Conservation (phyloP, 116 monocot species). For the Dioscorea cayenensis region DNA sequence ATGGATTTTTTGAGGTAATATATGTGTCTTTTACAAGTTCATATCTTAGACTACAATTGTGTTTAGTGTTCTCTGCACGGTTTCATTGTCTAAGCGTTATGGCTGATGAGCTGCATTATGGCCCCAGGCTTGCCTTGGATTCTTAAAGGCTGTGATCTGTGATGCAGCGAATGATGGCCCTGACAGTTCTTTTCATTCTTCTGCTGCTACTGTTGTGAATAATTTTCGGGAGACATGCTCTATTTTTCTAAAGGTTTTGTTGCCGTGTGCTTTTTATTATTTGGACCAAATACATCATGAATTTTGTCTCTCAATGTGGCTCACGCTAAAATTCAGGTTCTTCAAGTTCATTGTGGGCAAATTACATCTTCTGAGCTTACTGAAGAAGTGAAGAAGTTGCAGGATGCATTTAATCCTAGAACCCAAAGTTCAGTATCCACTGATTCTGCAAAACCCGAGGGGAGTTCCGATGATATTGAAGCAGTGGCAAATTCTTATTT, state of each 20-base stretch:
- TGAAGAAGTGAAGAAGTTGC: slow-evolving; percentile 67
- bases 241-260: slow-evolving; percentile 54
- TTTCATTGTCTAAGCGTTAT: not conserved
- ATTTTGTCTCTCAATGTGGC: not conserved
- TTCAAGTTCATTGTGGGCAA: slow-evolving; percentile 55
- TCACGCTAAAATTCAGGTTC: slow-evolving; percentile 39
- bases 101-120: not conserved
- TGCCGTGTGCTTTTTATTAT: not conserved
- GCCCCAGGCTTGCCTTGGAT: slow-evolving; percentile 62
- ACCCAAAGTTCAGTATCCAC: slow-evolving; percentile 15
- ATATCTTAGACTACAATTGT: not conserved
- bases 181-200: slow-evolving; percentile 24
- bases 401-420: slow-evolving; percentile 15
- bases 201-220: slow-evolving; percentile 23
- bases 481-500: slow-evolving; percentile 83
- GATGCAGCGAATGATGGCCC: slow-evolving; percentile 24
- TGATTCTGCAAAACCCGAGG: slow-evolving; percentile 30
- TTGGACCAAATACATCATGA: not conserved
- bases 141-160: slow-evolving; percentile 36
- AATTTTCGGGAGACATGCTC: slow-evolving; percentile 35
- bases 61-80: not conserved
- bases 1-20: slow-evolving; percentile 78
- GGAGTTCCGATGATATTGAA: slow-evolving; percentile 54
- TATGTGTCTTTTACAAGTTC: not conserved
- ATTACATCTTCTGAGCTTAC: slow-evolving; percentile 30